A percentile compares a stretch with the other conserved stretches of the same genome.
phyloP scores from a whole-genome alignment of 768 basidiomycete genomes.

The Daedaleopsis sinensis region DNA sequence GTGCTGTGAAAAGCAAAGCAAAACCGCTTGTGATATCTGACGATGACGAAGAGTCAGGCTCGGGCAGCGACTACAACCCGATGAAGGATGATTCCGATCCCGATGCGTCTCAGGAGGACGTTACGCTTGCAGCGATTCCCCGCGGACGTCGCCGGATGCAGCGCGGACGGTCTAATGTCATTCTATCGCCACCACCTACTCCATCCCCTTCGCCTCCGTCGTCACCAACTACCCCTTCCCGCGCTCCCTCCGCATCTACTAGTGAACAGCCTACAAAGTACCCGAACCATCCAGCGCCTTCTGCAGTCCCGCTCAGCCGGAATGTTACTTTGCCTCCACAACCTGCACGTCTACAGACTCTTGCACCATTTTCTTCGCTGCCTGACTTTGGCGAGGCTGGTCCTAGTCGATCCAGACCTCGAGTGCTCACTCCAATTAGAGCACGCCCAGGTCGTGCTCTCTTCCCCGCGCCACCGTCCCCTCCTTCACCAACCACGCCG shows the following conservation, averaged over 20 bases:
- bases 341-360: background rate
- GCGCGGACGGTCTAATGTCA: background rate
- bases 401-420: slow-evolving; percentile 40
- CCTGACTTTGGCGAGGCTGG: slow-evolving; percentile 11
- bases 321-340: slow-evolving; percentile 4
- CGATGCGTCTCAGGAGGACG: slow-evolving; percentile 2
- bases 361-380: slow-evolving; percentile 6
- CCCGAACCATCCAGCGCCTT: background rate
- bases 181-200: slow-evolving; percentile 11
- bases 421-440: slow-evolving; percentile 72
- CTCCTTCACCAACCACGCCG: slow-evolving; percentile 58
- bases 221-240: background rate
- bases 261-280: too few relatives aligned
- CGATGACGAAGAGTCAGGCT: slow-evolving; percentile 8
- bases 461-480: slow-evolving; percentile 45
- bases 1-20: slow-evolving; percentile 1
- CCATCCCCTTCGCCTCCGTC: slow-evolving; percentile 8
- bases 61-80: slow-evolving; percentile 9
- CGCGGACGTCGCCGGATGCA: background rate
- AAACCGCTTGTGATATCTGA: slow-evolving; percentile 17
- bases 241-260: background rate
- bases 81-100: background rate
- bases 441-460: slow-evolving; percentile 38
- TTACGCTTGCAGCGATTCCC: background rate
- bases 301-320: background rate